Percentiles rank a stretch among this genome's conserved stretches.
phyloP scores from a whole-genome alignment of 1,284 basidiomycete species.

The Sporisorium graminicola region DNA sequence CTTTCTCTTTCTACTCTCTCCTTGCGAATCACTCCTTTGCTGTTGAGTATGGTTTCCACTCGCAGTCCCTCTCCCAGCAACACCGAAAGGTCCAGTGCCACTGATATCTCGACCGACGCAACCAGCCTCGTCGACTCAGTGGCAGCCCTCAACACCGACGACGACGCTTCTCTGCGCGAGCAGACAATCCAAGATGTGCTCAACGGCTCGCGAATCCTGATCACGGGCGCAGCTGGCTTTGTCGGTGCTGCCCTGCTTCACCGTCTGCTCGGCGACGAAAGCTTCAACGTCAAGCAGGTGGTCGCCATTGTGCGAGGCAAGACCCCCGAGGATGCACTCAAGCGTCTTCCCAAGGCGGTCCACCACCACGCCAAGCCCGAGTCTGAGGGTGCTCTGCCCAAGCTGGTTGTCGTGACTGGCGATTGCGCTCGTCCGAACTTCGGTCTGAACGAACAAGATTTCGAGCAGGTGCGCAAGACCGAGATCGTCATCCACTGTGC shows the following conservation, averaged over 20 bases:
- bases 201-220: slow-evolving; percentile 40
- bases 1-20: not conserved
- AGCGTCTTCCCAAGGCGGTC: slow-evolving; percentile 40
- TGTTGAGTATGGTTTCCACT: slow-evolving; percentile 30
- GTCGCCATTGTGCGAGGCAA: slow-evolving; percentile 48
- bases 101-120: slow-evolving; percentile 38
- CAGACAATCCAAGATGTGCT: slow-evolving; percentile 38
- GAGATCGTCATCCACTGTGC: slow-evolving; percentile 55
- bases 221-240: slow-evolving; percentile 51
- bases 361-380: slow-evolving; percentile 38
- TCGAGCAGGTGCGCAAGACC: slow-evolving; percentile 46
- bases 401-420: slow-evolving; percentile 46
- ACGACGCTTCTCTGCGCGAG: slow-evolving; percentile 21
- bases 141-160: slow-evolving; percentile 21
- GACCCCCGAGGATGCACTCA: slow-evolving; percentile 41
- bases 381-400: slow-evolving; percentile 24
- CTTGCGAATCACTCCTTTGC: not conserved
- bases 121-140: slow-evolving; percentile 36
- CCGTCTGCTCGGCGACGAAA: slow-evolving; percentile 32
- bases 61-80: slow-evolving; percentile 35
- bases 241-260: slow-evolving; percentile 49
- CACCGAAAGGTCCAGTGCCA: slow-evolving; percentile 35
- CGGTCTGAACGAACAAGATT: slow-evolving; percentile 35
- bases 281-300: slow-evolving; percentile 46
- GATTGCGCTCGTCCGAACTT: slow-evolving; percentile 49